Percentiles rank a stretch among this genome's conserved stretches.
phyloP scores from a whole-genome alignment of 345 rosid species.

The Camelina hispida region DNA sequence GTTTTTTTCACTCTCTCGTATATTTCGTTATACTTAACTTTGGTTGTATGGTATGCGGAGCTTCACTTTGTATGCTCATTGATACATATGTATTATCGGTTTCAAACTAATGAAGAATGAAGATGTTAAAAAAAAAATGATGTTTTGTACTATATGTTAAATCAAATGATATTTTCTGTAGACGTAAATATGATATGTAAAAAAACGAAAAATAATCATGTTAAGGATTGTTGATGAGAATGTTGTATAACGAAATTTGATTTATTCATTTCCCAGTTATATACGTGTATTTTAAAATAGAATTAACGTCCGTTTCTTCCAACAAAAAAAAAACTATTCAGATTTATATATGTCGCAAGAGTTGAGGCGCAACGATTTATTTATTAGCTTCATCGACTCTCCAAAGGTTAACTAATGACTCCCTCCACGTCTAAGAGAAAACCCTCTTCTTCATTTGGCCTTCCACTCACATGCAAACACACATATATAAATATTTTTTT shows the following conservation, averaged over 20 bases:
- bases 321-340: constrained; percentile 32
- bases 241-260: not conserved
- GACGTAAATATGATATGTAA: not conserved
- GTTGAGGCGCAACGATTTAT: constrained; percentile 27
- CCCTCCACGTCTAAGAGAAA: constrained; percentile 37
- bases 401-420: constrained; percentile 43
- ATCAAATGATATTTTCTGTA: not conserved
- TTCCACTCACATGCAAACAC: constrained; percentile 29
- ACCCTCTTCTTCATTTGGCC: constrained; percentile 37
- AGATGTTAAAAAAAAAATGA: not conserved
- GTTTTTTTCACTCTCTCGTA: too few relatives aligned
- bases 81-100: too few relatives aligned
- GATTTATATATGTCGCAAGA: constrained; percentile 20
- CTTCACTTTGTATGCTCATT: too few relatives aligned
- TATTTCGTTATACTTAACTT: too few relatives aligned
- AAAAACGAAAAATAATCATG: not conserved
- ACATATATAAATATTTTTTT: constrained; percentile 19
- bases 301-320: constrained; percentile 9
- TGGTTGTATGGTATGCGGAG: too few relatives aligned
- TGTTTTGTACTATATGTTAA: not conserved
- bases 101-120: too few relatives aligned
- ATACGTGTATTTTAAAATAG: not conserved
- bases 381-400: constrained; percentile 34
- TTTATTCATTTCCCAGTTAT: not conserved
- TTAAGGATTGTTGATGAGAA: constrained; percentile 1